Evolutionary conservation across 108 stramenopile species (phyloP), one percentile per base, ranked within the genome.

Genomic region (Pinguiococcus pyrenoidosus): DNA sequence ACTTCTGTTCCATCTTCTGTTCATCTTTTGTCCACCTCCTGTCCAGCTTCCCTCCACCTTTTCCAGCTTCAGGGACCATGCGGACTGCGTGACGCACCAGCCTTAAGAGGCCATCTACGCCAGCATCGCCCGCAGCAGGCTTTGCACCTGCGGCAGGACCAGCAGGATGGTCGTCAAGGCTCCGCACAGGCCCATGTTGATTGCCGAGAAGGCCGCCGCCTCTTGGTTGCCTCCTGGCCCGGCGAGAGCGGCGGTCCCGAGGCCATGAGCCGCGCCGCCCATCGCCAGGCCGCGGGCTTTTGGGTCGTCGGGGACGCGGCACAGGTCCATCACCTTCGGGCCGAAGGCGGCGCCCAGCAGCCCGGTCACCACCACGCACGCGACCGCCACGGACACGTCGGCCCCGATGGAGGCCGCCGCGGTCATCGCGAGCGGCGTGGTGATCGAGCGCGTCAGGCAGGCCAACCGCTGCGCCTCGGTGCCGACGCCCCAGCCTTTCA

Each of bases 261-360:
- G 51, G 1, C 85, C 85, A 53, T 87, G 89, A n/a, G 84, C 84
- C 9, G 84, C 79, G 16, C 81, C 80, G 10, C 89, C 89, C 32
- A 87, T 83, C 1, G 83, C 80, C 13, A 91, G 51, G 16, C 89
- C 89, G 42, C 85, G 62, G 2, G 84, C 76, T 0, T 84, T 82
- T 18, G 85, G 57, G 67, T 91, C 83, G 52, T 74, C 74, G 21
- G 14, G 16, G 34, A 36, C 4, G 34, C 6, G 21, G 20, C 6
- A 42, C 8, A 7, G 41, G 44, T 82, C 79, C 42, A 91, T 49
- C 3, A 76, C 66, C 18, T 62, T 58, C 4, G 81, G 74, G 32
- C 89, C 89, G 49, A 86, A 83, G 68, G 83, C 86, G 29, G 85
- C 89, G 22, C 89, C 89, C 43, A 91, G 74, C 44, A 91, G 49